Evolutionary conservation across 2,329 filamentous ascomycete species (phyloP), one percentile per base, ranked within the genome.

Genomic region (Ophiostoma novo-ulmi): DNA sequence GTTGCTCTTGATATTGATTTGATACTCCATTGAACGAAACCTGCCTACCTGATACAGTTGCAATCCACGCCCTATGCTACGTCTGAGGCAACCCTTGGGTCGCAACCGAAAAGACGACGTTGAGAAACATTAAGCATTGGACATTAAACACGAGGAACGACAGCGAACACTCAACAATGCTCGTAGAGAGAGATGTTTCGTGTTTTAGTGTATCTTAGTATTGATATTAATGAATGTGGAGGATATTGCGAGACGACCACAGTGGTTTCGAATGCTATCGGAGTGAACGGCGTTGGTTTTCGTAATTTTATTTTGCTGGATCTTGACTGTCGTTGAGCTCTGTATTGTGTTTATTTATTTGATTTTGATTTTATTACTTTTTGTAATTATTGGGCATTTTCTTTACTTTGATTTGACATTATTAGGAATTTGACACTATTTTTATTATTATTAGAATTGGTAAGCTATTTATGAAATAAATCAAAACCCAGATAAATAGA

Each of bases 71-170:
- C 22, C 26, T 48, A 48, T 48, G 44, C 44, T 48, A 48, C 61
- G 61, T 64, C 61, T 65, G 63, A 38, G 63, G 63, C 36, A 65
- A 31, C 63, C 63, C 36, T 65, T 39, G 11, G n/a, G 52, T 58
- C n/a, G 52, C 7, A 58, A 58, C 63, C 63, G 35, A 65, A n/a
- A 65, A 65, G 14, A 38, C 63, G 63, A 65, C 63, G 63, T 22
- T 65, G 35, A 17, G n/a, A 8, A 65, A 39, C 3, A 31, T 31
- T 31, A 58, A 58, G 26, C n/a, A 48, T 20, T 48, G 39, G 39
- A 44, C 39, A 13, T 44, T 17, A 44, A 31, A 31, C 31, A 31
- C 31, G 26, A 31, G 26, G 1, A 31, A 4, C 3, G 3, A 4
- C 31, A 31, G 31, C 3, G 31, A 31, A 31, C 31, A 31, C 31